Base-by-base conservation (phyloP, 805 yeast genomes). In the Metschnikowia peoriensis region DNA sequence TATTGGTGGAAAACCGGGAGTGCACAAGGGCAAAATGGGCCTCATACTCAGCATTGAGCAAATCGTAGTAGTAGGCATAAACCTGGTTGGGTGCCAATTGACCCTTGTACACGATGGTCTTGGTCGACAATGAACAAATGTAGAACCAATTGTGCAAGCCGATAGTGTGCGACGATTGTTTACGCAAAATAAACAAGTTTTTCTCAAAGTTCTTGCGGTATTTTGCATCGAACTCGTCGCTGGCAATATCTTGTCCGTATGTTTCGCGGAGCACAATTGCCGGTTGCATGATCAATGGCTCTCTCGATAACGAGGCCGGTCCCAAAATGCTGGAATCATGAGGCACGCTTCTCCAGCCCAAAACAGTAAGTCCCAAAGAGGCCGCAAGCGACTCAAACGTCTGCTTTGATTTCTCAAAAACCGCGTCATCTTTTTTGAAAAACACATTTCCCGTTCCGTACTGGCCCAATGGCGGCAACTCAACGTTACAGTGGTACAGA, bases 141-240 rank as follows among this genome's bases (percentile, higher is more conserved):
- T 93, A 93, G 74, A 93, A 93, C 97, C 98, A 93, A 71, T 93
- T 92, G 76, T 92, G 96, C 60, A 92, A 77, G 17, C 97, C 97
- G 64, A 93, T 92, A 49, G 92, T 81, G 69, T 88, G 96, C 12
- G 97, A 84, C 7, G 96, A 81, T 71, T 88, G 94, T 71, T 93
- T 93, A 71, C 98, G 82, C 60, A 93, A 76, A 46, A 93, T 83
- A 73, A 85, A 93, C 58, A 94, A 78, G 70, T 86, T 88, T 59
- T 88, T 88, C 69, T 88, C 96, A 67, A 93, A 91, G 51, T 75
- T 78, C 66, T 81, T 81, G 58, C 81, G 85, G 68, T 80, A 81
- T 51, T 73, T 73, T 4, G 70, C 45, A 52, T 78, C 84, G 64
- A 85, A 85, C 38, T 81, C 88, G 6, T 74, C 85, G 9, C 71